Evolutionary conservation across 257 asterid genomes (phyloP).

Genomic region (Gentiana dahurica): DNA sequence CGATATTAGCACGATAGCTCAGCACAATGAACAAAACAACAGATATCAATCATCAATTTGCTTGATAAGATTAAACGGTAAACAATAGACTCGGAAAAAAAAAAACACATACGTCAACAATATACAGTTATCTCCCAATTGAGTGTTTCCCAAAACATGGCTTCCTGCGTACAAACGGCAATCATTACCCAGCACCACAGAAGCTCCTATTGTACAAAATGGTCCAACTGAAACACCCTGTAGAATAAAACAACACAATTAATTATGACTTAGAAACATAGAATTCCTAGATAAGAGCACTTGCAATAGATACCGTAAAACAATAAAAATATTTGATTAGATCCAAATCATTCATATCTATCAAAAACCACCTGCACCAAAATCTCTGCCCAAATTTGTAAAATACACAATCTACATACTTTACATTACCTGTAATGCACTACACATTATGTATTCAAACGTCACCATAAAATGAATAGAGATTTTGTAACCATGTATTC

Average conservation of each 20-base stretch:
- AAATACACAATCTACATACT: too few relatives aligned
- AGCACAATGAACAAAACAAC: background rate
- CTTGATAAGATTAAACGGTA: conserved; percentile 2
- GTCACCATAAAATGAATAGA: too few relatives aligned
- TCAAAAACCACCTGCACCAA: too few relatives aligned
- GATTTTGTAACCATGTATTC: too few relatives aligned
- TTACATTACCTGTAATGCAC: too few relatives aligned
- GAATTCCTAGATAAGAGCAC: background rate
- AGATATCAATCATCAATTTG: background rate
- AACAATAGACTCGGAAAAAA: background rate
- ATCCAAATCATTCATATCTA: too few relatives aligned
- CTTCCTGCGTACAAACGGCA: conserved; percentile 73
- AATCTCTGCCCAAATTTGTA: too few relatives aligned
- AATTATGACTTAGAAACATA: too few relatives aligned
- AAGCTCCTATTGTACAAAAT: conserved; percentile 82
- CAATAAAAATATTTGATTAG: too few relatives aligned
- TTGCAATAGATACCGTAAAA: too few relatives aligned
- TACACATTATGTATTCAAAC: too few relatives aligned
- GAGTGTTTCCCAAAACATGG: conserved; percentile 73
- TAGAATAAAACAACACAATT: conserved; percentile 14
- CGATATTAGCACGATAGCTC: background rate
- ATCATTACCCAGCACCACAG: conserved; percentile 51
- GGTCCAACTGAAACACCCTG: conserved; percentile 91
- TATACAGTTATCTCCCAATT: conserved; percentile 67
- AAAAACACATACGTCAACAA: conserved; percentile 52